Evolutionary conservation across 148 eudicot species (phyloP).

Genomic region (Arbutus unedo): DNA sequence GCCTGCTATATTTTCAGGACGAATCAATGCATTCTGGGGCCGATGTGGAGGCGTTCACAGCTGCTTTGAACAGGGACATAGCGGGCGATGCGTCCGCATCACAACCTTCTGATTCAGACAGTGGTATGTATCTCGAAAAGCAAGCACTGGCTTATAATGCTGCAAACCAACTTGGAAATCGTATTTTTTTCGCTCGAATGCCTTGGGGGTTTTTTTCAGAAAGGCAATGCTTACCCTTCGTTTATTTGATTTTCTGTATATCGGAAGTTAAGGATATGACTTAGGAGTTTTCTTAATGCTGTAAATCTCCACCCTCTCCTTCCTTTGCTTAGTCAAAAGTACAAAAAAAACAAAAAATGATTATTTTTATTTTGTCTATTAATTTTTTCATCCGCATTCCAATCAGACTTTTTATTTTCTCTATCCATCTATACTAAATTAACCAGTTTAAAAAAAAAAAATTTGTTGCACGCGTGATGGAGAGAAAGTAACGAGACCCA

Average conservation of each 20-base stretch:
- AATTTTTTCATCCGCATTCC: too few species aligned
- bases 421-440: too few species aligned
- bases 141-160: neutral
- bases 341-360: too few species aligned
- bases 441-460: too few species aligned
- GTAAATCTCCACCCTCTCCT: too few species aligned
- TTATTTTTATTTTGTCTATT: too few species aligned
- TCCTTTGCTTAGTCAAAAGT: too few species aligned
- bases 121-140: constrained; percentile 22
- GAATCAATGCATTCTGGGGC: constrained; percentile 97
- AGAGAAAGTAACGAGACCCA: too few species aligned
- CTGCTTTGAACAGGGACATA: constrained; percentile 84
- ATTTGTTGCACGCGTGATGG: too few species aligned
- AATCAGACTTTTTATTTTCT: too few species aligned
- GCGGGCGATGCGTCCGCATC: constrained; percentile 53
- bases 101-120: constrained; percentile 46
- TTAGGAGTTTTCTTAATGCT: neutral
- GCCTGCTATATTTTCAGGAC: constrained; percentile 41
- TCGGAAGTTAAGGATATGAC: neutral
- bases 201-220: neutral
- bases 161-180: too few species aligned
- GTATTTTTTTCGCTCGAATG: neutral
- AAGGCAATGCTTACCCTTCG: neutral
- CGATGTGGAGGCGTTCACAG: constrained; percentile 89
- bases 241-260: neutral